A percentile compares a stretch with the other conserved stretches of the same genome.
Conservation (phyloP, 306 rosid genomes). For the Acmispon strigosus region DNA sequence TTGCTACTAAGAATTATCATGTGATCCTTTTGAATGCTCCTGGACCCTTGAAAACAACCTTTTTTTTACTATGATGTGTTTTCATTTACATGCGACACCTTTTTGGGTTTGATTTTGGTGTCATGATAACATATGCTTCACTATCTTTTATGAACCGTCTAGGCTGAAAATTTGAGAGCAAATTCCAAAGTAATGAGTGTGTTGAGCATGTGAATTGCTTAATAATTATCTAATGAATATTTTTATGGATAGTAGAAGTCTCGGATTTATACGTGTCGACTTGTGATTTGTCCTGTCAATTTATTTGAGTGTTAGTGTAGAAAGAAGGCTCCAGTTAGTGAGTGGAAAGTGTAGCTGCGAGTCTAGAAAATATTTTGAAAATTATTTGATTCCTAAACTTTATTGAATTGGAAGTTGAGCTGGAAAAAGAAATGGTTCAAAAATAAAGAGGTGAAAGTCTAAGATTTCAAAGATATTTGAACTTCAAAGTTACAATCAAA, state of each 20-base stretch:
- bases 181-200: conserved; percentile 3
- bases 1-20: too few species aligned
- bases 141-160: not conserved
- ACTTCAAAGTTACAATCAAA: too few species aligned
- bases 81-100: not conserved
- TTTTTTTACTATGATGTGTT: too few species aligned
- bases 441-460: too few species aligned
- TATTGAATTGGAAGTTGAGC: too few species aligned
- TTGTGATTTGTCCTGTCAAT: conserved; percentile 20
- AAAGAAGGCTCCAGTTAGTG: not conserved
- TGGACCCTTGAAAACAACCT: too few species aligned
- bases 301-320: not conserved
- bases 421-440: too few species aligned
- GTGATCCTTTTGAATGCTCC: too few species aligned
- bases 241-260: not conserved
- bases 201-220: not conserved
- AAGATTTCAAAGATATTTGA: too few species aligned
- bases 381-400: too few species aligned
- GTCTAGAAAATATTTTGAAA: too few species aligned
- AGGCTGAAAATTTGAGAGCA: not conserved
- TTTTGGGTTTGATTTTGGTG: not conserved
- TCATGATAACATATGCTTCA: conserved; percentile 7
- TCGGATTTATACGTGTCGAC: not conserved
- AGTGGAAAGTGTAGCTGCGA: too few species aligned
- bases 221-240: not conserved